These are phyloP conservation scores for Prosopis cineraria DNA, from an alignment of 306 rosid genomes.

Conservation along the genomic window DNA sequence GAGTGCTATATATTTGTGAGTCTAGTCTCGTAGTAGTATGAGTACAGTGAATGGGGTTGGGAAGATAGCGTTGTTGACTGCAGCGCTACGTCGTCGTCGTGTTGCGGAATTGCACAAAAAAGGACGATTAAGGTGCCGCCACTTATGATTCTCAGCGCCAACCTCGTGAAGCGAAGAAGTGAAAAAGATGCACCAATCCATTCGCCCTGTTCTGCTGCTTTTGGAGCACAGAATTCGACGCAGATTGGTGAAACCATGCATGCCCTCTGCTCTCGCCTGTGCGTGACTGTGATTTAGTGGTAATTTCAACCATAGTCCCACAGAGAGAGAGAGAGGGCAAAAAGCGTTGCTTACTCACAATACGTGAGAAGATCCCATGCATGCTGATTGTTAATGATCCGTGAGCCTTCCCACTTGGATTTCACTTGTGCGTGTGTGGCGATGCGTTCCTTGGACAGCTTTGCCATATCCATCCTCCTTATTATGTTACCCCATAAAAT, in stretches of 20 bases:
- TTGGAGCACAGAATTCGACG: slow-evolving; percentile 36
- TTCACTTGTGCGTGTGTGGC: too few species aligned
- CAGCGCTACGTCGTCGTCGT: slow-evolving; percentile 12
- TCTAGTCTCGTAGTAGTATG: too few species aligned
- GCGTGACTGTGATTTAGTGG: neutral
- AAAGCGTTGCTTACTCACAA: neutral
- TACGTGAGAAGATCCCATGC: neutral
- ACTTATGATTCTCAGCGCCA: slow-evolving; percentile 33
- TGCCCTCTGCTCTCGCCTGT: neutral
- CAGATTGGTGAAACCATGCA: slow-evolving; percentile 44
- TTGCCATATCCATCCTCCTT: too few species aligned
- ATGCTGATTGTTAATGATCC: too few species aligned
- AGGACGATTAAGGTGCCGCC: slow-evolving; percentile 38
- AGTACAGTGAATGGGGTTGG: too few species aligned
- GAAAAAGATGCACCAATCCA: slow-evolving; percentile 42
- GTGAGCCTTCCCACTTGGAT: too few species aligned
- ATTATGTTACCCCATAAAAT: too few species aligned
- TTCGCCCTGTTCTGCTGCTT: slow-evolving; percentile 28
- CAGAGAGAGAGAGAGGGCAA: neutral
- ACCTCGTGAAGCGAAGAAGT: slow-evolving; percentile 42
- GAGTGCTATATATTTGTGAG: too few species aligned
- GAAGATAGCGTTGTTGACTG: too few species aligned
- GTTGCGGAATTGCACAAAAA: neutral
- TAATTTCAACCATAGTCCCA: neutral
- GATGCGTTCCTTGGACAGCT: too few species aligned